A percentile compares a stretch with the other conserved stretches of the same genome.
phyloP scores from a whole-genome alignment of 129 eudicot genomes.

The Smallanthus sonchifolius region DNA sequence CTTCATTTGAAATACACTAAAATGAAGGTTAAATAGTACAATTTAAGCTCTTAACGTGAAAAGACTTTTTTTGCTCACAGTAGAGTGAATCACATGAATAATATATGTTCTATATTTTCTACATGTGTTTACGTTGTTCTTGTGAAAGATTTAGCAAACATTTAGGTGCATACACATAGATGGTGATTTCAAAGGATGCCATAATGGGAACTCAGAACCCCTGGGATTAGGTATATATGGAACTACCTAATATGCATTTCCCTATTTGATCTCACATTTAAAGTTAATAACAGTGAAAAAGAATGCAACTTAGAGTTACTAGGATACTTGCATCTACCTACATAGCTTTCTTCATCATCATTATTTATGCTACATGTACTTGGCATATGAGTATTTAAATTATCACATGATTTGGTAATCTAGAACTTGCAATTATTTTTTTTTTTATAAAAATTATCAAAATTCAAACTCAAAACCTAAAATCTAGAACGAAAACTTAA shows the following conservation, averaged over 20 bases:
- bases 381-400: background rate
- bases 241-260: slow-evolving; percentile 3
- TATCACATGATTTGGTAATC: background rate
- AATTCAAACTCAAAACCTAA: too few relatives aligned
- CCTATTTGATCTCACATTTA: background rate
- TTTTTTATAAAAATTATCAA: background rate
- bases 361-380: slow-evolving; percentile 18
- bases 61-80: too few relatives aligned
- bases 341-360: slow-evolving; percentile 5
- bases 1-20: too few relatives aligned
- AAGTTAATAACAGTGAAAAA: background rate
- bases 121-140: too few relatives aligned
- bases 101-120: background rate
- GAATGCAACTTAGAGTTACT: slow-evolving; percentile 1
- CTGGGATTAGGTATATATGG: background rate
- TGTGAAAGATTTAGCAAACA: background rate
- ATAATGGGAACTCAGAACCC: background rate
- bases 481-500: too few relatives aligned
- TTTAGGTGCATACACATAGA: background rate
- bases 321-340: slow-evolving; percentile 10
- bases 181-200: background rate
- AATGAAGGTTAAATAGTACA: too few relatives aligned
- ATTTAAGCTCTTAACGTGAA: too few relatives aligned
- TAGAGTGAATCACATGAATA: too few relatives aligned
- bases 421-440: background rate